Conservation (phyloP, 345 rosid genomes). For the Mallotus nudiflorus region DNA sequence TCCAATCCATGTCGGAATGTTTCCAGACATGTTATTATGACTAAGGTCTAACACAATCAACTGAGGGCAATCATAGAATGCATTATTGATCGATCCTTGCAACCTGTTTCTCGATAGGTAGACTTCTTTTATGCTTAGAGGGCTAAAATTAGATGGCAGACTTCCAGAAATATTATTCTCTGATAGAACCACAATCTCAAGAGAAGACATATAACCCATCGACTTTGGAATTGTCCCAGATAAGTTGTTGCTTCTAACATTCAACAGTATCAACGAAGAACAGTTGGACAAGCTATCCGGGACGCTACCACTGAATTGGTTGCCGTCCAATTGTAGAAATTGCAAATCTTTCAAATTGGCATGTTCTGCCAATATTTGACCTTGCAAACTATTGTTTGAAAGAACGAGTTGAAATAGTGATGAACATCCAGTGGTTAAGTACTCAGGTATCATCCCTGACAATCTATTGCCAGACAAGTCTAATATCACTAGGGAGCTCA, state of each 20-base stretch:
- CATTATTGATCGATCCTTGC: not conserved
- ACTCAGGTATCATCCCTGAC: not conserved
- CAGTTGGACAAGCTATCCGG: too few species aligned
- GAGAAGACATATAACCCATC: not conserved
- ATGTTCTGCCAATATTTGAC: too few species aligned
- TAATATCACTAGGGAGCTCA: not conserved
- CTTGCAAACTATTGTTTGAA: too few species aligned
- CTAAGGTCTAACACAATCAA: slow-evolving; percentile 1
- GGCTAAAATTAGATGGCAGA: slow-evolving; percentile 1
- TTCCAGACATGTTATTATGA: slow-evolving; percentile 14
- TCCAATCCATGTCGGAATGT: slow-evolving; percentile 24
- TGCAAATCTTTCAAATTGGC: too few species aligned
- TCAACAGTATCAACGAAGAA: too few species aligned
- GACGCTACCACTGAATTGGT: too few species aligned
- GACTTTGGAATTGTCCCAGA: not conserved
- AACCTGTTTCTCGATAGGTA: slow-evolving; percentile 5
- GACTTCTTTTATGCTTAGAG: not conserved
- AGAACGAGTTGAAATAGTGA: too few species aligned
- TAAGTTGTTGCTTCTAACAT: too few species aligned
- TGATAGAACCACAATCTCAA: slow-evolving; percentile 7
- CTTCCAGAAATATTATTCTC: slow-evolving; percentile 4
- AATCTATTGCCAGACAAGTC: not conserved
- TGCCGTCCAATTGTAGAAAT: too few species aligned
- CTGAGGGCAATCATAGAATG: not conserved
- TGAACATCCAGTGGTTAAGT: not conserved